Evolutionary conservation across 345 rosid species (phyloP), one percentile per base, ranked within the genome.

Genomic region (Pistacia atlantica): DNA sequence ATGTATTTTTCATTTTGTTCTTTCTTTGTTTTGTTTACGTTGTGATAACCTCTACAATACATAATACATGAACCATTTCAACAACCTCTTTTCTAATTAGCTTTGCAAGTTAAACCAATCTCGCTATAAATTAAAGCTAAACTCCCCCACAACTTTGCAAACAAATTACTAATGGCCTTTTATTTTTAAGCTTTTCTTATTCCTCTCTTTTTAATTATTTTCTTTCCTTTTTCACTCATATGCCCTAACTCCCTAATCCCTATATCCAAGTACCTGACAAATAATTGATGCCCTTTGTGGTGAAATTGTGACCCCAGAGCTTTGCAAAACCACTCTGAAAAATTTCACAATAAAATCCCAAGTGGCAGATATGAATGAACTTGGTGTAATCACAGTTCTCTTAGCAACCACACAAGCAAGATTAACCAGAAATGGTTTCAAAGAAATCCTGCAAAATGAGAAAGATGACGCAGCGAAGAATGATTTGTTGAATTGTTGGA

Each of bases 371-470:
- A 49, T 51, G 72, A 18, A 49, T 12, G 22, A 51, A 25, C 72
- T 68, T 49, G 59, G 58, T 14, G 20, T 28, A 11, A 51, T 51
- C 58, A 51, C 72, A 7, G 51, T 51, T 51, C 1, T 28, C n/a
- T 49, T 68, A 25, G 74, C 63, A 54, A 55, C 52, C 4, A n/a
- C 52, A 56, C 74, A 71, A n/a, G 74, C 74, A 33, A 31, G 52
- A 68, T 4, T 37, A 14, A 56, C 16, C 62, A 35, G 10, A 33
- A 54, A 71, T 12, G 33, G 2, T 48, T 35, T 68, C n/a, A 17
- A 49, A 5, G 42, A 57, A 51, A 51, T 56, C 9, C 16, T 58
- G 14, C 52, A 57, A 7, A 38, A n/a, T 9, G 74, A 71, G 22
- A 12, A 18, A 16, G 9, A 71, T 57, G 52, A 18, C 35, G 49